Percentiles rank a stretch among this genome's conserved stretches.
These are phyloP conservation scores for Pichia sp. DNA, from an alignment of 1,139 yeast genomes.

Conservation along the genomic window DNA sequence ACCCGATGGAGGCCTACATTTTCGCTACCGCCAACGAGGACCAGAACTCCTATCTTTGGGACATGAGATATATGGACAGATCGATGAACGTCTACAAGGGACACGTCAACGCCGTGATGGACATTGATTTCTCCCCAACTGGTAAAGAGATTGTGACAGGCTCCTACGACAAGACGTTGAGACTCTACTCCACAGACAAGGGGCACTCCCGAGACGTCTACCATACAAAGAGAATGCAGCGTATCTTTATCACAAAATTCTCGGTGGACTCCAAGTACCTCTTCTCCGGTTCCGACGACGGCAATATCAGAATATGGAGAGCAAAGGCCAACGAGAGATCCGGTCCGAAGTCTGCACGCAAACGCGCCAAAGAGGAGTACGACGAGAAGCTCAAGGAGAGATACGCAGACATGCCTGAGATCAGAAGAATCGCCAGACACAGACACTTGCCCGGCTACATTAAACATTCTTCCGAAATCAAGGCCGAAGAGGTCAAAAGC, in stretches of 20 bases:
- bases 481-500: constrained; percentile 66
- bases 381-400: constrained; percentile 88
- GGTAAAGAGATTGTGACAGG: constrained; percentile 96
- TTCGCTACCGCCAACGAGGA: constrained; percentile 94
- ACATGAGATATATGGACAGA: constrained; percentile 83
- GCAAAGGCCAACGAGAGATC: constrained; percentile 80
- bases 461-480: constrained; percentile 85
- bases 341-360: constrained; percentile 73
- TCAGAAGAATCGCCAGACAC: constrained; percentile 82
- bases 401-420: constrained; percentile 95
- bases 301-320: constrained; percentile 93
- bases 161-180: constrained; percentile 87
- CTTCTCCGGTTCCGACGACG: constrained; percentile 91
- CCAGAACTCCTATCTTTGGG: constrained; percentile 92
- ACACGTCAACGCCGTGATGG: constrained; percentile 95
- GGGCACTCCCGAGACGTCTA: constrained; percentile 95
- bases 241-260: constrained; percentile 76
- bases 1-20: constrained; percentile 95
- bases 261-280: constrained; percentile 87
- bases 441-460: constrained; percentile 85
- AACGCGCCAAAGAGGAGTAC: constrained; percentile 81
- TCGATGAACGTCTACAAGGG: constrained; percentile 86
- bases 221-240: constrained; percentile 97
- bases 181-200: constrained; percentile 62
- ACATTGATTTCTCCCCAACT: constrained; percentile 91